Conservation (phyloP, 2,329 filamentous ascomycete species). For the Remersonia thermophila region DNA sequence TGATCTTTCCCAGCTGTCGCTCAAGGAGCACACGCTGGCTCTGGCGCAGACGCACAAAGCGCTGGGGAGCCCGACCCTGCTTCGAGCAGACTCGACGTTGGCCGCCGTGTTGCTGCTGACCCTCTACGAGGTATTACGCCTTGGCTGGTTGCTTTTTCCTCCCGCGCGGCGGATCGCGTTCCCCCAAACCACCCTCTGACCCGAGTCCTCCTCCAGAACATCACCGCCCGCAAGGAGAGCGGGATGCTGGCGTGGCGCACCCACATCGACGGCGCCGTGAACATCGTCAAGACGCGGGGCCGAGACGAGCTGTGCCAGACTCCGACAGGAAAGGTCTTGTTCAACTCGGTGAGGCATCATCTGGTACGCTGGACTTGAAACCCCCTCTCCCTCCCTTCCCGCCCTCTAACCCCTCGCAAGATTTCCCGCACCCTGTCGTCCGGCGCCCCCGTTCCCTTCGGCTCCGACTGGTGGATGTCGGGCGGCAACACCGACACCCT, state of each 20-base stretch:
- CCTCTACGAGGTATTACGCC: slow-evolving; percentile 38
- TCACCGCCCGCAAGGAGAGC: slow-evolving; percentile 37
- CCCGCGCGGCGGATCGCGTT: too few species aligned
- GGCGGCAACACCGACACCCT: slow-evolving; percentile 36
- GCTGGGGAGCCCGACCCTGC: slow-evolving; percentile 35
- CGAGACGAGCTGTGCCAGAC: slow-evolving; percentile 39
- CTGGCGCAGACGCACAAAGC: slow-evolving; percentile 39
- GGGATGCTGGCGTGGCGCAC: slow-evolving; percentile 48
- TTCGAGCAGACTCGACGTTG: slow-evolving; percentile 42
- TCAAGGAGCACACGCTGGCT: slow-evolving; percentile 42
- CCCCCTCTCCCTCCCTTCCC: too few species aligned
- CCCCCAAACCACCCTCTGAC: neutral
- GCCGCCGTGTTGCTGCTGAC: slow-evolving; percentile 47
- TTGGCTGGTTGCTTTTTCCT: neutral
- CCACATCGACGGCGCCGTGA: slow-evolving; percentile 49
- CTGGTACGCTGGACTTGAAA: slow-evolving; percentile 35
- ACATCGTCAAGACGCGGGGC: slow-evolving; percentile 44
- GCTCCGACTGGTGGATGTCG: slow-evolving; percentile 46
- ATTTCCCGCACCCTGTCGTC: slow-evolving; percentile 44
- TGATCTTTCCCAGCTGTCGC: slow-evolving; percentile 29
- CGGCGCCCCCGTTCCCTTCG: slow-evolving; percentile 39
- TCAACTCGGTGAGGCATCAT: slow-evolving; percentile 46
- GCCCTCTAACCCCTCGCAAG: slow-evolving; percentile 20
- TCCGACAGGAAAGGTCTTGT: slow-evolving; percentile 40
- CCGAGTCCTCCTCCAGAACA: slow-evolving; percentile 25